These are phyloP conservation scores for Lojkania enalia DNA, from an alignment of 2,329 filamentous ascomycete species.

Conservation along the genomic window DNA sequence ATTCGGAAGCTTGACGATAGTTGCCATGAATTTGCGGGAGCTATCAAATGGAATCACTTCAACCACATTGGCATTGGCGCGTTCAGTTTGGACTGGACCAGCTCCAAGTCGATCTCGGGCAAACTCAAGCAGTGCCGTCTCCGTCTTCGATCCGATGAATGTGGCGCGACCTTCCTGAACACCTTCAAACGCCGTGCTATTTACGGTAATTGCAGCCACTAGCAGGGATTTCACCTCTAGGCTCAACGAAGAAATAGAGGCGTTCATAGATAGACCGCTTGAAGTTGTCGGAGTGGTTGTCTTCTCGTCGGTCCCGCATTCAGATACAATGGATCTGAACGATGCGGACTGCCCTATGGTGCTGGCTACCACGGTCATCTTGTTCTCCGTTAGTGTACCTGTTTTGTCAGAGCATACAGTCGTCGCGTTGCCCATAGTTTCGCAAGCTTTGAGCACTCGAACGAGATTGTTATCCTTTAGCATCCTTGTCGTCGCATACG, in stretches of 20 bases:
- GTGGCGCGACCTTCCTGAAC: slow-evolving; percentile 47
- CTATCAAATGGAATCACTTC: slow-evolving; percentile 66
- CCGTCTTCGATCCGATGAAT: slow-evolving; percentile 77
- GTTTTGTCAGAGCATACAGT: slow-evolving; percentile 44
- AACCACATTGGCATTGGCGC: slow-evolving; percentile 62
- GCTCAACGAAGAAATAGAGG: slow-evolving; percentile 41
- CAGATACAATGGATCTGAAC: slow-evolving; percentile 35
- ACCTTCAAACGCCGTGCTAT: slow-evolving; percentile 49
- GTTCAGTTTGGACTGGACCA: slow-evolving; percentile 22
- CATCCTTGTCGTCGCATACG: slow-evolving; percentile 42
- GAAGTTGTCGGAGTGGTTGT: neutral
- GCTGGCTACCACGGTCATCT: slow-evolving; percentile 48
- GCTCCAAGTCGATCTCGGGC: slow-evolving; percentile 54
- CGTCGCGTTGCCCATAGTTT: slow-evolving; percentile 43
- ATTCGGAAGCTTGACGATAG: slow-evolving; percentile 60
- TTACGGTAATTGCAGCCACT: slow-evolving; percentile 26
- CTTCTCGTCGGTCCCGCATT: neutral
- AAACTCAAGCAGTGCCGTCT: slow-evolving; percentile 72
- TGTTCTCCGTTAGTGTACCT: slow-evolving; percentile 42
- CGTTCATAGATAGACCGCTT: neutral
- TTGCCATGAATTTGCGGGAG: slow-evolving; percentile 69
- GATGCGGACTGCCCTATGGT: slow-evolving; percentile 13
- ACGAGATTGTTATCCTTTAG: slow-evolving; percentile 43
- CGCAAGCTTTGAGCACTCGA: slow-evolving; percentile 36
- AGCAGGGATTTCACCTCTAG: slow-evolving; percentile 46